Percentiles rank a stretch among this genome's conserved stretches.
These are phyloP conservation scores for Microcera coccophila DNA, from an alignment of 2,329 filamentous ascomycete genomes.

Conservation along the genomic window DNA sequence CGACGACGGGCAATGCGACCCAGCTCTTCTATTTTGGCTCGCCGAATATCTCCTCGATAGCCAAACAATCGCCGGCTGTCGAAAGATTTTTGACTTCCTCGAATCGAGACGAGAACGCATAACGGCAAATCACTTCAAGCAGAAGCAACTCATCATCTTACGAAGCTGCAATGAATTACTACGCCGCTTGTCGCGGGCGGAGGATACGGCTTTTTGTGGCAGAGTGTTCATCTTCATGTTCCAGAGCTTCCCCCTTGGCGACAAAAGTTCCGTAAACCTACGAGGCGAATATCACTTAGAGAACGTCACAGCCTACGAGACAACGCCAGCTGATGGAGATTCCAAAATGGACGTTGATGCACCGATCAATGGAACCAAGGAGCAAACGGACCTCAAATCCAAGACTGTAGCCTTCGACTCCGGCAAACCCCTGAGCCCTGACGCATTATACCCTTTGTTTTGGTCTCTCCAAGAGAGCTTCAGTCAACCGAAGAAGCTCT, in stretches of 20 bases:
- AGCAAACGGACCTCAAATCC: conserved; percentile 30
- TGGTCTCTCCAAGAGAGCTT: conserved; percentile 93
- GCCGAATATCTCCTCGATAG: conserved; percentile 94
- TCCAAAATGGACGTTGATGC: conserved; percentile 63
- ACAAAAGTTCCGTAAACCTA: conserved; percentile 95
- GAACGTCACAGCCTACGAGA: conserved; percentile 81
- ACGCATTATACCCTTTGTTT: conserved; percentile 82
- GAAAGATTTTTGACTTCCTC: conserved; percentile 88
- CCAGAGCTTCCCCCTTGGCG: conserved; percentile 92
- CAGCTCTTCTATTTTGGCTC: conserved; percentile 80
- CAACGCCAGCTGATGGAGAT: conserved; percentile 33
- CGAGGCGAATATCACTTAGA: conserved; percentile 94
- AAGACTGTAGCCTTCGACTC: conserved; percentile 42
- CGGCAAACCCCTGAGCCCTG: conserved; percentile 58
- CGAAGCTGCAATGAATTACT: conserved; percentile 92
- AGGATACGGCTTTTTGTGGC: conserved; percentile 96
- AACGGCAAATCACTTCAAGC: conserved; percentile 72
- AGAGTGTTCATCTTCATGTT: conserved; percentile 98
- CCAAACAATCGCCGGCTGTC: conserved; percentile 88
- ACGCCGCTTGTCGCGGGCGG: conserved; percentile 87
- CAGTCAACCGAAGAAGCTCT: conserved; percentile 81
- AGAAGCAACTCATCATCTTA: conserved; percentile 86
- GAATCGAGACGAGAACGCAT: conserved; percentile 89
- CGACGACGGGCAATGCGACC: conserved; percentile 73
- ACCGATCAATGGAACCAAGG: conserved; percentile 36